Percentiles rank a stretch among this genome's conserved stretches.
Conservation (phyloP, 139 green algal species). For the Closterium sp. region DNA sequence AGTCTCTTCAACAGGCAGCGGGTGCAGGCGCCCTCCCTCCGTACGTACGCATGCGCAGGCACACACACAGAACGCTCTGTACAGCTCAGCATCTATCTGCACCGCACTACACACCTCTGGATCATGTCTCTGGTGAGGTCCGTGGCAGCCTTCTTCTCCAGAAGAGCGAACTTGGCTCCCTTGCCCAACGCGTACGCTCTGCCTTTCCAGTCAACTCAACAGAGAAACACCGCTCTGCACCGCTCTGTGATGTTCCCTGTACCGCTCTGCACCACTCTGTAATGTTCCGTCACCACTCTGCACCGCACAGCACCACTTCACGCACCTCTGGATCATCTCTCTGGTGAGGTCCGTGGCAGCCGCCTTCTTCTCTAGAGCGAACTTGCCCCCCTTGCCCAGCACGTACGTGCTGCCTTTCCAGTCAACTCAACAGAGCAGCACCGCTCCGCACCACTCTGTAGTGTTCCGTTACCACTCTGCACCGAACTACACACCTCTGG, state of each 20-base stretch:
- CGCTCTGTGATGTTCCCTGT: slow-evolving; percentile 35
- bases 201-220: background rate
- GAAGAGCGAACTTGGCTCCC: slow-evolving; percentile 93
- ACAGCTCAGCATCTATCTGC: background rate
- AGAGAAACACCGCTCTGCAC: background rate
- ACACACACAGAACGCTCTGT: too few species aligned
- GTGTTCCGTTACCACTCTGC: background rate
- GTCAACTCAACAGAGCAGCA: background rate
- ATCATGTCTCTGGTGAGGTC: slow-evolving; percentile 96
- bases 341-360: slow-evolving; percentile 89
- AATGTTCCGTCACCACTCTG: background rate
- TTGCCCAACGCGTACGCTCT: slow-evolving; percentile 58
- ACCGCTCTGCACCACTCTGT: slow-evolving; percentile 36
- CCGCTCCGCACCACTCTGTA: slow-evolving; percentile 8
- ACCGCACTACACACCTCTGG: slow-evolving; percentile 44
- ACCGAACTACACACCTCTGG: slow-evolving; percentile 45
- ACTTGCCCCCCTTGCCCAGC: slow-evolving; percentile 83
- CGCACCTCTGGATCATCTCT: slow-evolving; percentile 81
- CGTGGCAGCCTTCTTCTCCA: slow-evolving; percentile 84
- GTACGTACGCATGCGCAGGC: too few species aligned
- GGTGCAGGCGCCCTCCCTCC: too few species aligned
- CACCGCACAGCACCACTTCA: background rate
- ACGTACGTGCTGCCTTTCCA: slow-evolving; percentile 13
- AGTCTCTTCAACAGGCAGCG: too few species aligned
- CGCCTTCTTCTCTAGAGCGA: slow-evolving; percentile 88